Conservation (phyloP, 352 stramenopile species). For the Elongisporangium undulatum region DNA sequence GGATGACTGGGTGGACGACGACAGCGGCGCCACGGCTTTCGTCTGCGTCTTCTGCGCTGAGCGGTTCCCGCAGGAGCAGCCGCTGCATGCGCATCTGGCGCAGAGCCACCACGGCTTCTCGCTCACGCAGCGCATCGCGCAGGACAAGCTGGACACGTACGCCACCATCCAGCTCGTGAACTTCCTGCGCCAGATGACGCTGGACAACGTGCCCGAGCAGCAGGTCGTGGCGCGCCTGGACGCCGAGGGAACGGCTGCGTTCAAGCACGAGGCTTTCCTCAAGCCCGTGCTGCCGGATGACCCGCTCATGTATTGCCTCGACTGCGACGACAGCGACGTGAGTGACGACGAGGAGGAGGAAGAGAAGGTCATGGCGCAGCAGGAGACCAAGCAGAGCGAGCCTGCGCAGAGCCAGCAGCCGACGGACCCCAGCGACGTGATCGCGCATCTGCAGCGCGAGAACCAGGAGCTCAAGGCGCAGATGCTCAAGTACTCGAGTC, state of each 20-base stretch:
- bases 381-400: constrained; percentile 26
- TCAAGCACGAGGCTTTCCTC: constrained; percentile 69
- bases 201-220: constrained; percentile 28
- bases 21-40: constrained; percentile 41
- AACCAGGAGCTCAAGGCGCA: constrained; percentile 74
- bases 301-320: constrained; percentile 79
- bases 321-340: constrained; percentile 53
- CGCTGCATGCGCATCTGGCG: constrained; percentile 54
- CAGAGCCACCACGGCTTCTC: constrained; percentile 56
- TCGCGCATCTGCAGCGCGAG: constrained; percentile 50
- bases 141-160: constrained; percentile 67
- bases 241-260: constrained; percentile 34
- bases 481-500: constrained; percentile 65
- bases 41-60: constrained; percentile 68
- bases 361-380: constrained; percentile 17
- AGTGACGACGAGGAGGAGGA: constrained; percentile 40
- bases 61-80: constrained; percentile 36
- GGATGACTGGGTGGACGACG: constrained; percentile 81
- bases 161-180: constrained; percentile 77
- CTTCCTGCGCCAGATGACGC: constrained; percentile 49
- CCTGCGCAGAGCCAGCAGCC: neutral
- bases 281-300: constrained; percentile 75
- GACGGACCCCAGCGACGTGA: constrained; percentile 14
- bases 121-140: constrained; percentile 42
- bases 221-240: constrained; percentile 42